phyloP scores from a whole-genome alignment of 2,329 filamentous ascomycete species.

The Diaporthe sp. region DNA sequence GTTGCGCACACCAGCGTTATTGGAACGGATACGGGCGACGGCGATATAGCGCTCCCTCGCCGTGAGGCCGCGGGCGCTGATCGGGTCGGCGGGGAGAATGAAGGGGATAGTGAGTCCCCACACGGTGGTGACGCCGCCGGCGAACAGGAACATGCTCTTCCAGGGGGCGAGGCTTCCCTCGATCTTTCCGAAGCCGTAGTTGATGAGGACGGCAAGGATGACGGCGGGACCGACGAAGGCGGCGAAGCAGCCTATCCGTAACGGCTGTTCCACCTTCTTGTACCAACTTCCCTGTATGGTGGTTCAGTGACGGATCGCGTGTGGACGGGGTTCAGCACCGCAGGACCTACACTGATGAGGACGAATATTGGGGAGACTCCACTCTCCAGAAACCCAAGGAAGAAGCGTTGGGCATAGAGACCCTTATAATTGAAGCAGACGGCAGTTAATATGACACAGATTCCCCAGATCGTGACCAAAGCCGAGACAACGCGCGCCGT shows the following conservation, averaged over 20 bases:
- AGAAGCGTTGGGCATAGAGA: conserved; percentile 8
- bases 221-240: conserved; percentile 3
- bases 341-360: conserved; percentile 9
- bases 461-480: not conserved
- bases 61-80: conserved; percentile 69
- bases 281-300: not conserved
- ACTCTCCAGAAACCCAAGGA: conserved; percentile 18
- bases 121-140: conserved; percentile 45
- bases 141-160: conserved; percentile 48
- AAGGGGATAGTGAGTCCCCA: conserved; percentile 45
- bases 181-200: conserved; percentile 29
- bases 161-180: conserved; percentile 40
- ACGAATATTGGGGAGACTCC: conserved; percentile 4
- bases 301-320: not conserved
- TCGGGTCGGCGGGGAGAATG: conserved; percentile 59
- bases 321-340: rapidly evolving
- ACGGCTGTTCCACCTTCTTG: not conserved
- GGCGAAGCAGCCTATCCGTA: not conserved
- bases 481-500: not conserved
- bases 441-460: not conserved
- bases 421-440: not conserved
- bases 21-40: conserved; percentile 79
- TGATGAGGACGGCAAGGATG: conserved; percentile 2
- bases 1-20: conserved; percentile 81
- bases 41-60: conserved; percentile 77